Evolutionary conservation across 2,329 filamentous ascomycete species (phyloP).

Genomic region (Colletotrichum tabaci): DNA sequence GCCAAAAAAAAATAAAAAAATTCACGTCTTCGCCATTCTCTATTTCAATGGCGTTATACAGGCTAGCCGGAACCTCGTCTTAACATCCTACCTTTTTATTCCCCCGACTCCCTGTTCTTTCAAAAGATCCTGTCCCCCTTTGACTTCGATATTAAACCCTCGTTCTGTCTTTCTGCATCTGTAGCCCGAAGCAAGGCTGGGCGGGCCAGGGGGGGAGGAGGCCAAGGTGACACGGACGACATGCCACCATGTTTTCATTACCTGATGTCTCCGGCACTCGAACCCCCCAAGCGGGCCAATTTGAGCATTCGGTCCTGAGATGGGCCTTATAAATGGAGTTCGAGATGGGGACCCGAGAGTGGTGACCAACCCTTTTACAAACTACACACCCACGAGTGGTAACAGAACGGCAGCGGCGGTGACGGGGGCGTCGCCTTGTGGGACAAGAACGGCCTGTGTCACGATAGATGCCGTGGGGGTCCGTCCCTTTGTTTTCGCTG

Average conservation of each 20-base stretch:
- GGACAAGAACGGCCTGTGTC: not conserved
- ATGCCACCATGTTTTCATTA: not conserved
- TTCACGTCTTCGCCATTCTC: constrained; percentile 22
- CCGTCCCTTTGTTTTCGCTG: not conserved
- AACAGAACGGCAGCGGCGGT: not conserved
- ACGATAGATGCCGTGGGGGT: not conserved
- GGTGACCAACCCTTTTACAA: not conserved
- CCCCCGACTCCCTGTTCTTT: not conserved
- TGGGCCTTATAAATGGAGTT: constrained; percentile 1
- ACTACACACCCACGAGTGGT: not conserved
- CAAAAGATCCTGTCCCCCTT: not conserved
- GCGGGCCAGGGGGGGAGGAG: too few relatives aligned
- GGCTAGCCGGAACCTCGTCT: constrained; percentile 2
- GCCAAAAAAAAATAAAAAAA: not conserved
- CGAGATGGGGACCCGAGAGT: not conserved
- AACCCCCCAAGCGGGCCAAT: not conserved
- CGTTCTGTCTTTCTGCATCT: not conserved
- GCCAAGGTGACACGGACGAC: not conserved
- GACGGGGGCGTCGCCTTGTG: not conserved
- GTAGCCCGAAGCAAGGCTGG: not conserved
- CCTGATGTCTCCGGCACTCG: not conserved
- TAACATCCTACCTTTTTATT: not conserved
- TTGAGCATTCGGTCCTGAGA: not conserved
- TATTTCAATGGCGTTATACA: constrained; percentile 33
- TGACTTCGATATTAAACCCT: not conserved